Base-by-base conservation (phyloP, 2,329 filamentous ascomycete genomes). In the Colletotrichum sp. region DNA sequence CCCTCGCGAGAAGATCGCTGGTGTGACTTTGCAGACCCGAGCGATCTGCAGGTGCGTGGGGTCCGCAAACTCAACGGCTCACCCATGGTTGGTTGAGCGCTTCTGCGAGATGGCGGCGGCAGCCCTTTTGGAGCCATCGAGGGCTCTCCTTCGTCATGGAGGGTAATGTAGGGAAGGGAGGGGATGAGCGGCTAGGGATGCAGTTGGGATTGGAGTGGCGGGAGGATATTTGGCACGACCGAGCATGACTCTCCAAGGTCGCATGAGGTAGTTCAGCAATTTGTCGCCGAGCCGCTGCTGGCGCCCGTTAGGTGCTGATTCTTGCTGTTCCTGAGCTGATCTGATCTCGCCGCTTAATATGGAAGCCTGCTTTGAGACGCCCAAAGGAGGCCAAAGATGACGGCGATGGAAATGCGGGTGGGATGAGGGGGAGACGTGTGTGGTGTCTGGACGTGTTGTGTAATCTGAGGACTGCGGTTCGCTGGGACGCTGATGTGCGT, bases 41-140 rank as follows among this genome's bases (percentile, higher is more conserved):
- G 56, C 66, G 74, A 75, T 76, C 71, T 76, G 66, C 74, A 71
- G 60, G 66, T 61, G 67, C 60, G 66, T 75, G 74, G 71, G 73
- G 61, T 34, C 56, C 66, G 52, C 32, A 66, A 30, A 30, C 62
- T 12, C 38, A 70, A 71, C 56, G 52, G 55, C 66, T 66, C 52
- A 30, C 52, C 21, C 32, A n/a, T 75, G 74, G 74, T 70, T 75
- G 74, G 71, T 32, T 62, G 24, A 52, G 18, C 56, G 16, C 18
- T 13, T 26, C 69, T 62, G 36, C 34, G 48, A 70, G 26, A 36
- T 61, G 62, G 62, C 30, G n/a, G 61, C 62, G 62, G 52, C 61
- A 60, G 62, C 34, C 64, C 58, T 18, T 69, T 65, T 34, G 28
- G 43, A 64, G 60, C 52, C 38, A 24, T 73, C 28, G 38, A 68